Evolutionary conservation across 192 early-diverging fungal species (phyloP), one percentile per base, ranked within the genome.

Genomic region (Entrophospora sp.): DNA sequence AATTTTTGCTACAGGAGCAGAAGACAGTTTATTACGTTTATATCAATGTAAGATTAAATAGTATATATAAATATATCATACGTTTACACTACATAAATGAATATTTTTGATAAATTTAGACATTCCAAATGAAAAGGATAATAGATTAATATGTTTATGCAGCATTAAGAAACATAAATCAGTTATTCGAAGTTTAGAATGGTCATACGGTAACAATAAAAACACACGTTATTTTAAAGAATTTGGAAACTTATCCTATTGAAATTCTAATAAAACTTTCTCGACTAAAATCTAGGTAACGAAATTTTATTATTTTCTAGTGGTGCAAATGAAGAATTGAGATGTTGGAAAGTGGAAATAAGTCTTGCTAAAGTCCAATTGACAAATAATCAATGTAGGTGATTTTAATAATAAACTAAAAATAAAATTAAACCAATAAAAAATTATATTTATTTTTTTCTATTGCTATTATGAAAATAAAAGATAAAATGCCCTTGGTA

Each of bases 261-360:
- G n/a, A n/a, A n/a, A n/a, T n/a, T n/a, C n/a, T n/a, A n/a, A n/a
- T n/a, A n/a, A n/a, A n/a, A n/a, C n/a, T n/a, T n/a, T n/a, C n/a
- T n/a, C n/a, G n/a, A n/a, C n/a, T n/a, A n/a, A n/a, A n/a, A n/a
- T n/a, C 24, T 30, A 57, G 73, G 69, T 32, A 58, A 60, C 16
- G 66, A 70, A 13, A 42, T 66, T 24, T 31, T 86, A 22, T 31
- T 90, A 48, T 77, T 88, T 40, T 85, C 87, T 0, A 83, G 78
- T 53, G 87, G 87, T 27, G 86, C 77, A 2, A 71, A 74, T 36
- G 79, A 87, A 69, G 85, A 86, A 61, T 46, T 89, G 63, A 67
- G 80, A 7, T 85, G 83, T 69, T 91, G 86, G 89, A 70, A 73
- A 64, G 31, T 85, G n/a, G 70, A 73, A 25, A 30, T 69, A 20